Evolutionary conservation across 2,329 filamentous ascomycete species (phyloP).

Genomic region (Diaporthe sp.): DNA sequence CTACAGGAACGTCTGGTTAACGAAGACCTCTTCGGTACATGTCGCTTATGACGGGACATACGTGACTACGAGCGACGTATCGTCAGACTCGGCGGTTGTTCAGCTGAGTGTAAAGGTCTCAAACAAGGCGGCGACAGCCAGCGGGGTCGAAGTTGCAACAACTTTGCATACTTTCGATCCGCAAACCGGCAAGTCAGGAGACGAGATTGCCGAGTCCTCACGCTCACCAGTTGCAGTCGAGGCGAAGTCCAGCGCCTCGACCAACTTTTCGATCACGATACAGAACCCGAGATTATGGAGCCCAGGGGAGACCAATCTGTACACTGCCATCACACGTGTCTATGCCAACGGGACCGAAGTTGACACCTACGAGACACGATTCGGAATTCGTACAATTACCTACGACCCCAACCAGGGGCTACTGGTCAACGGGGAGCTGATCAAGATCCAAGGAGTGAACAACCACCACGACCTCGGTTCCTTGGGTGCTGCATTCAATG

Average conservation of each 20-base stretch:
- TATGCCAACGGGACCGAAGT: slow-evolving; percentile 44
- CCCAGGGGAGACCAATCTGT: slow-evolving; percentile 62
- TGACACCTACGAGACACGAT: slow-evolving; percentile 62
- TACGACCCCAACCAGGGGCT: slow-evolving; percentile 57
- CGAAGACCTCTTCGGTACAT: slow-evolving; percentile 59
- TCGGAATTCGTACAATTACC: slow-evolving; percentile 60
- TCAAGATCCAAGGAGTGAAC: slow-evolving; percentile 61
- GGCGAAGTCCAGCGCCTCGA: slow-evolving; percentile 47
- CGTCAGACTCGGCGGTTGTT: slow-evolving; percentile 57
- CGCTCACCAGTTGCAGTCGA: slow-evolving; percentile 46
- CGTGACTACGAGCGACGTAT: slow-evolving; percentile 60
- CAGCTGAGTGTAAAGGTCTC: slow-evolving; percentile 59
- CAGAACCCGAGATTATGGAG: slow-evolving; percentile 61
- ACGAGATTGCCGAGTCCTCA: slow-evolving; percentile 51
- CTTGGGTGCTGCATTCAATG: slow-evolving; percentile 63
- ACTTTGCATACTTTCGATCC: slow-evolving; percentile 55
- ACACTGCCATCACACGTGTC: slow-evolving; percentile 59
- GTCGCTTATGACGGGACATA: slow-evolving; percentile 64
- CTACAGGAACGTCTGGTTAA: slow-evolving; percentile 67
- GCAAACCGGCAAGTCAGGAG: slow-evolving; percentile 44
- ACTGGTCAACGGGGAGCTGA: slow-evolving; percentile 58
- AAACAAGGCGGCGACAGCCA: slow-evolving; percentile 52
- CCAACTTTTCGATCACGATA: slow-evolving; percentile 52
- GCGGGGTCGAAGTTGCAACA: slow-evolving; percentile 54
- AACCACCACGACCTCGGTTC: slow-evolving; percentile 66